Conservation (phyloP, 1,284 basidiomycete species). For the Pyrrhoderma lamaoense region DNA sequence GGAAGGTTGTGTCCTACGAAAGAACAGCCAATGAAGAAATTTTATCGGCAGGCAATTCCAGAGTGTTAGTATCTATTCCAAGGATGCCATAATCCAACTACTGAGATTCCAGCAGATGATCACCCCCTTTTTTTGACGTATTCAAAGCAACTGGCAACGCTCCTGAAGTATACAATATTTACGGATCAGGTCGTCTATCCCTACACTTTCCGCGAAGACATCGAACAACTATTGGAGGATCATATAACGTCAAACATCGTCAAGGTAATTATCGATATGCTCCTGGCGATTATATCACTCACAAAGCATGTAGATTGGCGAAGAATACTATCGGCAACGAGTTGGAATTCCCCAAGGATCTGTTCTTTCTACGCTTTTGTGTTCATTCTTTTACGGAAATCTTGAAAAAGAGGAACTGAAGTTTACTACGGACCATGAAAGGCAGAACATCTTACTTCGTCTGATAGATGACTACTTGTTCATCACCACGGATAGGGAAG, state of each 20-base stretch:
- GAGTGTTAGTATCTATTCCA: conserved; percentile 39
- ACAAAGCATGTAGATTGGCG: conserved; percentile 53
- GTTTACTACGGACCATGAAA: conserved; percentile 32
- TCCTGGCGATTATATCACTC: not conserved
- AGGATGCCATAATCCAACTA: not conserved
- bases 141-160: conserved; percentile 56
- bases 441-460: conserved; percentile 65
- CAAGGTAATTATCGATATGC: conserved; percentile 42
- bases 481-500: conserved; percentile 61
- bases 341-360: conserved; percentile 97
- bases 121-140: conserved; percentile 66
- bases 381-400: conserved; percentile 91
- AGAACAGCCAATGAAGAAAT: conserved; percentile 49
- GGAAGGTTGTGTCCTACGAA: conserved; percentile 47
- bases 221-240: conserved; percentile 73
- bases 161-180: conserved; percentile 74
- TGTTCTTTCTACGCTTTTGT: conserved; percentile 81
- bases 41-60: conserved; percentile 55
- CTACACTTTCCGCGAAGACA: conserved; percentile 46
- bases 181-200: conserved; percentile 76
- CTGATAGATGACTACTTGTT: conserved; percentile 94
- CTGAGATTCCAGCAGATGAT: conserved; percentile 42
- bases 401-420: conserved; percentile 65
- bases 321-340: conserved; percentile 74
- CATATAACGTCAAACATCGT: conserved; percentile 92